Evolutionary conservation across 2,329 filamentous ascomycete species (phyloP).

Genomic region (Phialemonium atrogriseum): DNA sequence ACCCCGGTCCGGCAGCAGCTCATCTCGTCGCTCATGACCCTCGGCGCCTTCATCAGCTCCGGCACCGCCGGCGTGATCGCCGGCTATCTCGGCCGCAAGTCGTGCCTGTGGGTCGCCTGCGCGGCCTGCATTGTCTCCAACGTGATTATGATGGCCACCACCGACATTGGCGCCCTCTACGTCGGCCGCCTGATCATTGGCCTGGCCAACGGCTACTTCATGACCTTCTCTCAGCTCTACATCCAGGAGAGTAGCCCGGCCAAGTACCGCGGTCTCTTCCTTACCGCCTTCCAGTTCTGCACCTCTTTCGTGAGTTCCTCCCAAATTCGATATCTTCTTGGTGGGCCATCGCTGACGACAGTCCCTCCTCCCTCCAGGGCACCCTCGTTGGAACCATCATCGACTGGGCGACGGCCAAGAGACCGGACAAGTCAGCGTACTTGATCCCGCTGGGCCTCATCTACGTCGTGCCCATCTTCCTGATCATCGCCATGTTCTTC

Average conservation of each 20-base stretch:
- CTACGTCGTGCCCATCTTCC: conserved; percentile 18
- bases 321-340: no score
- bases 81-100: conserved; percentile 21
- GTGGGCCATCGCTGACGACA: conserved; percentile 14
- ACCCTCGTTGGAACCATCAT: conserved; percentile 33
- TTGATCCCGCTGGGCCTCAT: conserved; percentile 22
- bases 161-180: conserved; percentile 39
- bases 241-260: conserved; percentile 15
- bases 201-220: conserved; percentile 42
- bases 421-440: conserved; percentile 20
- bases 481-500: conserved; percentile 19
- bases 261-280: conserved; percentile 17
- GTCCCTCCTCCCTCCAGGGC: conserved; percentile 20
- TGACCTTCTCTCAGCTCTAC: conserved; percentile 29
- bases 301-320: conserved; percentile 17
- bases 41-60: conserved; percentile 28
- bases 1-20: conserved; percentile 25
- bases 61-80: conserved; percentile 24
- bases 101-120: conserved; percentile 32
- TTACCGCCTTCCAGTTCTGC: conserved; percentile 15
- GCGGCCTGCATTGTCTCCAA: conserved; percentile 37
- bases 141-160: conserved; percentile 45
- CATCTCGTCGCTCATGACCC: conserved; percentile 30
- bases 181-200: conserved; percentile 42
- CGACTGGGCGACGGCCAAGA: conserved; percentile 25